phyloP scores from a whole-genome alignment of 257 asterid species.

The Anisodus acutangulus region DNA sequence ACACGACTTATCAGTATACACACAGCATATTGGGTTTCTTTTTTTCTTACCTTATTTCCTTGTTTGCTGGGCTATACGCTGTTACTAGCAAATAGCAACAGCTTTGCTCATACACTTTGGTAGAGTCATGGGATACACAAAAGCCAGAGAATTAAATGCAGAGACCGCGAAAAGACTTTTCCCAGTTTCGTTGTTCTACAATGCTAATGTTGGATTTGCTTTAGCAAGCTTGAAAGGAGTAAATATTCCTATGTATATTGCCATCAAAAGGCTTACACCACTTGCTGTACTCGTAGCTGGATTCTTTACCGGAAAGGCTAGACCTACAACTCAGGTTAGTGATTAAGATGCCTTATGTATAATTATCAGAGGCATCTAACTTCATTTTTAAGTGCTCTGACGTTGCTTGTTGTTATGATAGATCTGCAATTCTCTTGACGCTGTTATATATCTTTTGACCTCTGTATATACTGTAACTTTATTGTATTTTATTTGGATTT shows the following conservation, averaged over 20 bases:
- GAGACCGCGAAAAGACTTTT: conserved; percentile 81
- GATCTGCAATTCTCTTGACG: conserved; percentile 4
- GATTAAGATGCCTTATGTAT: neutral
- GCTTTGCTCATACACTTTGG: conserved; percentile 80
- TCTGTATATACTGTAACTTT: neutral
- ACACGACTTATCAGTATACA: neutral
- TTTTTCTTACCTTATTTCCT: conserved; percentile 30
- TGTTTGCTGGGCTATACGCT: conserved; percentile 42
- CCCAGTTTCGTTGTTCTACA: conserved; percentile 89
- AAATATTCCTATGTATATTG: conserved; percentile 98
- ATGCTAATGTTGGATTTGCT: conserved; percentile 97
- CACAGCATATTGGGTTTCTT: neutral
- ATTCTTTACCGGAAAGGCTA: conserved; percentile 83
- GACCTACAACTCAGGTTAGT: conserved; percentile 85
- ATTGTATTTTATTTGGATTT: neutral
- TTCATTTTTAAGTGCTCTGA: neutral
- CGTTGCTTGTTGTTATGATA: neutral
- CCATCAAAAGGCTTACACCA: conserved; percentile 97
- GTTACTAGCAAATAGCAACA: conserved; percentile 86
- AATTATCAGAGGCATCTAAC: neutral
- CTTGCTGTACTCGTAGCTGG: conserved; percentile 95
- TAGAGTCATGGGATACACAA: conserved; percentile 78
- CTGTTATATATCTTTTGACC: neutral
- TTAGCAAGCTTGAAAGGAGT: conserved; percentile 98
- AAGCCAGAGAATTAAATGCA: conserved; percentile 64